Evolutionary conservation across 2,329 filamentous ascomycete genomes (phyloP), one percentile per base, ranked within the genome.

Genomic region (Neonectria neomacrospora): DNA sequence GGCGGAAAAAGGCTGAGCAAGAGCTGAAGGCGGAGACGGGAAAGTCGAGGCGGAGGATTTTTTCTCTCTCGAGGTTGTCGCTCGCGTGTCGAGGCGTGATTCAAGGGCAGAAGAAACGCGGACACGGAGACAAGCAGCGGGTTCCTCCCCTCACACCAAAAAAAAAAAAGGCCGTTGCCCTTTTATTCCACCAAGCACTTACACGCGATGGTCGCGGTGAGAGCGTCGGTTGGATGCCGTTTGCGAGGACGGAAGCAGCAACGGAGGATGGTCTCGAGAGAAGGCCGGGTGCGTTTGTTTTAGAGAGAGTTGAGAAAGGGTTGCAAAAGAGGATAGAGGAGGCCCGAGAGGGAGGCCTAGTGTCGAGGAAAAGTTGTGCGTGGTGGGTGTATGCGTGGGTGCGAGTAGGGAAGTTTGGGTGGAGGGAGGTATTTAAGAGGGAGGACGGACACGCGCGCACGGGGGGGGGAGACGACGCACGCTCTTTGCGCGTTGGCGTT

Each of bases 401-500:
- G 55, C 30, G 45, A 30, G 18, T n/a, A 41, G 37, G 48, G 58
- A 53, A 34, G 30, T 18, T 12, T 32, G 58, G 48, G 55, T 41
- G 51, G 47, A 52, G 58, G 58, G 58, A 52, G 62, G 52, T 61
- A 64, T 64, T 64, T 64, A 64, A 64, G 54, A 51, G 22, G 47
- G 22, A 30, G 28, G 42, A 54, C 20, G 50, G 53, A 26, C 32
- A 28, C 54, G 45, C 11, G 30, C 30, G 52, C 42, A 20, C 32
- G 42, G 44, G 20, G 9, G 30, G 11, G 9, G 30, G 30, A 7
- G 8, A n/a, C n/a, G n/a, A n/a, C n/a, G n/a, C n/a, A n/a, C n/a
- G n/a, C n/a, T n/a, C n/a, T 18, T 39, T 39, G 50, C 57, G 61
- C 61, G 61, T 64, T 67, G 61, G 65, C 65, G 65, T 66, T 64